Conservation (phyloP, 208 protist genomes). For the Crithidia expoeki region DNA sequence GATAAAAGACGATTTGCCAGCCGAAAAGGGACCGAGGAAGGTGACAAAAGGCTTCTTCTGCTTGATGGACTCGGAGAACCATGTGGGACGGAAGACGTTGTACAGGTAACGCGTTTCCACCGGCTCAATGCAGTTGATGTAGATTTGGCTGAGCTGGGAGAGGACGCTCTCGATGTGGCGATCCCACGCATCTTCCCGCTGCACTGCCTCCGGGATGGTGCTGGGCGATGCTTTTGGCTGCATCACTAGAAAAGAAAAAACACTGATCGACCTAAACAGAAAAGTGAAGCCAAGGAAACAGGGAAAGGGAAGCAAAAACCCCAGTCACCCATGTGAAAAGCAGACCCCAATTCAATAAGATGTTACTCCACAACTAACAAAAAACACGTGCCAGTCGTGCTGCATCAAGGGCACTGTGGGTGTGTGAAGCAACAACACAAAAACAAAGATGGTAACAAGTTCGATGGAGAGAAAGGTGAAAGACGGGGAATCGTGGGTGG, state of each 20-base stretch:
- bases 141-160: slow-evolving; percentile 54
- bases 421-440: too few species aligned
- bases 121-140: slow-evolving; percentile 61
- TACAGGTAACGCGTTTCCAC: slow-evolving; percentile 76
- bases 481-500: too few species aligned
- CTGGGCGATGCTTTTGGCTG: neutral
- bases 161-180: slow-evolving; percentile 63
- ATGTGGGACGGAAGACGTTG: slow-evolving; percentile 58
- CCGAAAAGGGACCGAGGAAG: slow-evolving; percentile 89
- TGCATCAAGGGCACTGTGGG: too few species aligned
- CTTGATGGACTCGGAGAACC: slow-evolving; percentile 76
- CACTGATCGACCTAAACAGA: neutral
- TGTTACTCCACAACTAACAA: too few species aligned
- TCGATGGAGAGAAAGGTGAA: too few species aligned
- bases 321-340: too few species aligned
- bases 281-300: neutral
- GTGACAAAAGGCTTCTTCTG: slow-evolving; percentile 83
- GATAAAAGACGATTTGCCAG: slow-evolving; percentile 96
- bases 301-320: too few species aligned
- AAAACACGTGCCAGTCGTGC: too few species aligned
- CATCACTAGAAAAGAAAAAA: slow-evolving; percentile 10
- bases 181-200: slow-evolving; percentile 63
- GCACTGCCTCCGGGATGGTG: slow-evolving; percentile 3
- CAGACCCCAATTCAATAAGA: too few species aligned
- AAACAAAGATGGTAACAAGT: too few species aligned